Conservation (phyloP, 2,329 filamentous ascomycete genomes). For the Colletotrichum paranaense region DNA sequence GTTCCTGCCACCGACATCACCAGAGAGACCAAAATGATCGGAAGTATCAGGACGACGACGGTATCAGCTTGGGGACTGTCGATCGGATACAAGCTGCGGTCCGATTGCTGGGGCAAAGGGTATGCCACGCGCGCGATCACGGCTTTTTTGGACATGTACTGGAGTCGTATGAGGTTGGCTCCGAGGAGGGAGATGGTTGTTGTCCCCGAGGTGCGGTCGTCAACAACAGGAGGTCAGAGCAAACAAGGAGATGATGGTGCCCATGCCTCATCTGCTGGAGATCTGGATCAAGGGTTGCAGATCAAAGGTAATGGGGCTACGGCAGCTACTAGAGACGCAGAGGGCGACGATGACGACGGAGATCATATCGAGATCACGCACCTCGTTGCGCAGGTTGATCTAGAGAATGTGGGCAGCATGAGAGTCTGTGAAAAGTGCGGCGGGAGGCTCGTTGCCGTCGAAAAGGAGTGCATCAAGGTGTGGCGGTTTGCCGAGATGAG, state of each 20-base stretch:
- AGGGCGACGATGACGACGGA: not conserved
- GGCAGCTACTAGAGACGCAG: not conserved
- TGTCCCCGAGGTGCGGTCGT: not conserved
- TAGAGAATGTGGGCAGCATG: slow-evolving; percentile 5
- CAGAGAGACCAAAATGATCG: slow-evolving; percentile 4
- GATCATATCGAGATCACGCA: slow-evolving; percentile 6
- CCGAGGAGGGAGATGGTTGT: not conserved
- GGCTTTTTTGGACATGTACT: slow-evolving; percentile 10
- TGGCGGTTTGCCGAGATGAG: slow-evolving; percentile 20
- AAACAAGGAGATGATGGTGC: not conserved
- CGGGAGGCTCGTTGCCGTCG: not conserved
- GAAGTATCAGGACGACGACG: slow-evolving; percentile 1
- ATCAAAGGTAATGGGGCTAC: not conserved
- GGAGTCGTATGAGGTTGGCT: not conserved
- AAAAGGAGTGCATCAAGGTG: slow-evolving; percentile 6
- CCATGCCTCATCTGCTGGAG: not conserved
- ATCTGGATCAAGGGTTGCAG: no score
- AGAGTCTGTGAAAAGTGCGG: slow-evolving; percentile 14
- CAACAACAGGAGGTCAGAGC: no score
- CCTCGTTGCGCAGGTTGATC: slow-evolving; percentile 15
- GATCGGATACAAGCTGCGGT: slow-evolving; percentile 18
- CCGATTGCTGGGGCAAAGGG: slow-evolving; percentile 13
- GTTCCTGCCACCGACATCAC: not conserved
- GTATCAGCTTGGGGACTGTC: not conserved
- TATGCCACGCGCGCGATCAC: slow-evolving; percentile 15